Evolutionary conservation across 2,329 filamentous ascomycete species (phyloP), one percentile per base, ranked within the genome.

Genomic region (Rutstroemia sp.): DNA sequence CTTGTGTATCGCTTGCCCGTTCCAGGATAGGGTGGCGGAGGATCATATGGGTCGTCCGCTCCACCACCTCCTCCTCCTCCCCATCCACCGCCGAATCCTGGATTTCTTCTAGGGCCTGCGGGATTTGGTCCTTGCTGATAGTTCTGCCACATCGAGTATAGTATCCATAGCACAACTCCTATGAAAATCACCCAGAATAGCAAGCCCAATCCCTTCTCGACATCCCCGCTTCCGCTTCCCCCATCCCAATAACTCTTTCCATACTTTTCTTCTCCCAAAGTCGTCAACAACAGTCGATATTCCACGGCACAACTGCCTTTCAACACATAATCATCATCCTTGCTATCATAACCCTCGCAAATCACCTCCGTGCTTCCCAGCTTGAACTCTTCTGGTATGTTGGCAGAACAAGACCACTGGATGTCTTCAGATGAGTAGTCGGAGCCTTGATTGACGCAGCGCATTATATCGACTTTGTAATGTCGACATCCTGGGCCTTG

Each of bases 271-370:
- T 92, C 84, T 3, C 94, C 94, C 59, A 79, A 76, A 10, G 86
- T 83, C 1, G 92, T 97, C 52, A 97, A 75, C 0, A 87, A 71
- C 6, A 97, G 73, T 14, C 86, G 79, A 72, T 97, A 97, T 73
- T 96, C 89, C 23, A 96, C 92, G 14, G 88, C 94, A 72, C 92
- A 97, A 70, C 88, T 94, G 21, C 94, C 94, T 67, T 88, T 91
- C 54, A 97, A 74, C n/a, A 97, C 81, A 70, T 90, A 95, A 0
- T 83, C 83, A 70, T 97, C 94, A 48, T 92, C 82, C 0, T 86
- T 73, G 14, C 75, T 78, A 57, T 81, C 76, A 73, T 96, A 97
- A 10, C 94, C 92, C 69, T 99, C 92, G 71, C 94, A 99, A 10
- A 91, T 77, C 55, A 97, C 92, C 60, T 97, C 92, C 10, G 92